Evolutionary conservation across 2,329 filamentous ascomycete genomes (phyloP).

Genomic region (Tolypocladium amazonense): DNA sequence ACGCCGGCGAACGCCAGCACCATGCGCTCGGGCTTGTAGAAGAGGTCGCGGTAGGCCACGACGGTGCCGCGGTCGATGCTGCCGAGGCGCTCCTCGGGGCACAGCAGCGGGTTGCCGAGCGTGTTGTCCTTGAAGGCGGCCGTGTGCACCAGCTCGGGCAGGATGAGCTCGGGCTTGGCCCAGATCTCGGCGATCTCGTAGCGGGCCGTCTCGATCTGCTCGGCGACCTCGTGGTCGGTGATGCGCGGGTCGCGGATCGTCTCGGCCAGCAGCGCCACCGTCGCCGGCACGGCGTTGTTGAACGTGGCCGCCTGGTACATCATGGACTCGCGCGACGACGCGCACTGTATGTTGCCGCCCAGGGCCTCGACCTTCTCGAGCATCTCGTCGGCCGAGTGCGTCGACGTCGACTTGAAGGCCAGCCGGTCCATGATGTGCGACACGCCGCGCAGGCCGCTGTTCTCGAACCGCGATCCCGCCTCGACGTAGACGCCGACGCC

Average conservation of each 20-base stretch:
- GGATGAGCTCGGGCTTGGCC: slow-evolving; percentile 91
- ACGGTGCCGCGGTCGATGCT: slow-evolving; percentile 67
- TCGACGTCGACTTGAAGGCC: slow-evolving; percentile 81
- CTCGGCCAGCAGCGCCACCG: slow-evolving; percentile 78
- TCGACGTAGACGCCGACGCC: slow-evolving; percentile 95
- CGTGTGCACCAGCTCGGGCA: slow-evolving; percentile 91
- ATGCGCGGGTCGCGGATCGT: slow-evolving; percentile 81
- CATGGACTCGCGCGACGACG: slow-evolving; percentile 85
- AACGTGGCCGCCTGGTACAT: slow-evolving; percentile 99
- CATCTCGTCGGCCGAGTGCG: slow-evolving; percentile 70
- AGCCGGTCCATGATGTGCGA: slow-evolving; percentile 94
- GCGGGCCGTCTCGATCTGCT: slow-evolving; percentile 82
- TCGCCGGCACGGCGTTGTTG: slow-evolving; percentile 78
- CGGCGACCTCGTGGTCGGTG: slow-evolving; percentile 74
- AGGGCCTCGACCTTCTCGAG: slow-evolving; percentile 77
- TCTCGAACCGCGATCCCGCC: slow-evolving; percentile 90
- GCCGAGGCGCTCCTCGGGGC: slow-evolving; percentile 70
- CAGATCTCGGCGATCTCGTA: slow-evolving; percentile 98
- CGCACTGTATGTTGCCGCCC: slow-evolving; percentile 94
- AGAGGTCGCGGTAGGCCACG: slow-evolving; percentile 66
- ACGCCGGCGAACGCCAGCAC: slow-evolving; percentile 94
- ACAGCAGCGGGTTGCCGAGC: slow-evolving; percentile 83
- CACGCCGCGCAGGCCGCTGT: slow-evolving; percentile 70
- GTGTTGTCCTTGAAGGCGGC: slow-evolving; percentile 95
- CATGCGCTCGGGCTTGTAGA: slow-evolving; percentile 83